Evolutionary conservation across 1,284 basidiomycete species (phyloP), one percentile per base, ranked within the genome.

Genomic region (Malassezia equina): DNA sequence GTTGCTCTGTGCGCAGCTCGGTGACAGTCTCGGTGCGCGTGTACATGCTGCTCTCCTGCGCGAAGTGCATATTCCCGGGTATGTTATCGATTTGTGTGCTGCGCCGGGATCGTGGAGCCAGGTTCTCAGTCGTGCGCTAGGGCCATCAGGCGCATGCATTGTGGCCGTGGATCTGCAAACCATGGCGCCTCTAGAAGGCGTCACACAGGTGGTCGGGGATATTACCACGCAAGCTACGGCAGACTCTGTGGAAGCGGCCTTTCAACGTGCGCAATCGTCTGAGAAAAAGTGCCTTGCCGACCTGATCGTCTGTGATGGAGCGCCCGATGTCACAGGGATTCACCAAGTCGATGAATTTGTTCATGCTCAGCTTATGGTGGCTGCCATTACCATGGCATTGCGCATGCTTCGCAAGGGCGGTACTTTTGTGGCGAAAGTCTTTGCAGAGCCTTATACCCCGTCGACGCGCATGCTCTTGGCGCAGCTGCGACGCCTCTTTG

Each of bases 281-380:
- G 21, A 31, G 15, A 12, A 34, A 24, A 32, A 36, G n/a, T 34
- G 31, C 4, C 21, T 23, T 1, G 55, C 55, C n/a, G 78, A 81
- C 53, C 69, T 82, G 32, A 79, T 81, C 25, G 78, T 82, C 1
- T 82, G 81, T 60, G 81, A 82, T 58, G 81, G 81, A 8, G 81
- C 81, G 15, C 80, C 81, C 3, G 81, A 82, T 64, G 80, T 82
- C 9, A 81, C 80, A 4, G 81, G 81, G 23, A 75, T 82, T 0
- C 80, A 81, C 58, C 79, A 79, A 58, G 73, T 82, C 19, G 81
- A 82, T 68, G 80, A 80, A 27, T 80, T 80, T 58, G 76, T 81
- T 5, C 81, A 82, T 64, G 77, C 79, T 0, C 80, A 81, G 61
- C 76, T 82, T 0, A 69, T 82, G 1, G 73, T 80, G 12, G 79